Evolutionary conservation across 2,329 filamentous ascomycete genomes (phyloP), one percentile per base, ranked within the genome.

Genomic region (Sphaerulina musiva): DNA sequence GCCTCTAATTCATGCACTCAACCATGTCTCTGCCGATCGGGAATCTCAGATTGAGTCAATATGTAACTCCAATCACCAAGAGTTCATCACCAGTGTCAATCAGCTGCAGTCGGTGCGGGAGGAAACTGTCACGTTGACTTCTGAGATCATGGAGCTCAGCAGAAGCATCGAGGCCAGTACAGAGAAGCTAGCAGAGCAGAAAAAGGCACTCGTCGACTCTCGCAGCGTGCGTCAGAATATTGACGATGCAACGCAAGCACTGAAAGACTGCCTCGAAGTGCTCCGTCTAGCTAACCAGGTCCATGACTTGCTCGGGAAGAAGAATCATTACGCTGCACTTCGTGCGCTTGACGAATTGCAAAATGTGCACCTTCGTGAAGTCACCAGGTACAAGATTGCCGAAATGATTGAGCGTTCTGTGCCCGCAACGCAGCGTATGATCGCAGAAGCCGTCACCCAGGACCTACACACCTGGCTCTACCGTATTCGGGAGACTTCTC

Each of bases 391-490:
- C 72, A 92, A 91, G 66, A 85, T 98, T 60, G 93, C 93, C 32
- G 89, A 95, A 67, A 83, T 95, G 75, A 97, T 98, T 60, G 92
- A 96, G 70, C 90, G 89, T 63, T 97, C 92, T 0, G 92, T 97
- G 32, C 93, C 93, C 1, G 84, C 88, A 3, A 96, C 90, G 1
- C 90, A 95, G 66, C 90, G 89, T 66, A 84, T 89, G 48, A 96
- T 98, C 53, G 92, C 92, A 3, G 92, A 97, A 72, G 90, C 91
- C 11, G 93, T 98, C 62, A 97, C 97, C 89, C 87, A 83, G 2
- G 93, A 98, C 71, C 74, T 98, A 52, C 97, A 97, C 68, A 96
- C 90, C 0, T 98, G 93, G 93, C 78, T 98, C 8, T 98, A 87
- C 66, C 85, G 89, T 20, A 95, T 98, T 59, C 84, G 93, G 64